Evolutionary conservation across 2,329 filamentous ascomycete genomes (phyloP), one percentile per base, ranked within the genome.

Genomic region (Xylaria hypoxylon): DNA sequence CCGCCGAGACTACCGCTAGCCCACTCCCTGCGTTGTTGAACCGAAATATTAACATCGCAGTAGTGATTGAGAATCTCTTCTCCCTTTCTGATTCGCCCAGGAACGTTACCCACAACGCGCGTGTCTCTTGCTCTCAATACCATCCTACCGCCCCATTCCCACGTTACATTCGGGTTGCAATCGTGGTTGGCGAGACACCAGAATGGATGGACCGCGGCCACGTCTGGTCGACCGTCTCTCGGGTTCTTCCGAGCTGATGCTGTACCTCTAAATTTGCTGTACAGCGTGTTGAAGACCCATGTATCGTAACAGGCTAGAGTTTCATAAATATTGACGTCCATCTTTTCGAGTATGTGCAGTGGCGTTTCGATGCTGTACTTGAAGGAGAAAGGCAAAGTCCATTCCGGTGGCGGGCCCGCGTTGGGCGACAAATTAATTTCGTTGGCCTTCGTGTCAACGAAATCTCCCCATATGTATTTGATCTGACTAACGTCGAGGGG

Each of bases 181-280:
- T 94, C 93, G 78, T 99, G 96, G 75, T 99, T 99, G 31, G 95
- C 94, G 33, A 98, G 84, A 79, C 94, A 98, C 94, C 96, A 99
- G 72, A 97, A 89, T 1, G 95, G 94, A 80, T 98, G 94, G 31
- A 98, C 94, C 31, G 95, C 95, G 31, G 93, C 93, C 4, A 97
- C 91, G 74, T 98, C 96, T 0, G 96, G 95, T 10, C 92, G 88
- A 2, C 94, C 92, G 69, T 95, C 92, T 72, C 87, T 87, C 0
- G 85, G 86, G 68, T 88, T 93, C 71, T 96, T 90, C 44, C 92
- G 87, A 4, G 94, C 95, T 2, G 93, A 97, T 0, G 96, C 96
- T 0, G 94, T 97, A 59, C 93, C 96, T 26, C 96, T 88, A 78
- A 97, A 97, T 78, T 98, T 98, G 70, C 92, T 89, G 78, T 95